These are phyloP conservation scores for Barbarea vulgaris DNA, from an alignment of 345 rosid species.

Conservation along the genomic window DNA sequence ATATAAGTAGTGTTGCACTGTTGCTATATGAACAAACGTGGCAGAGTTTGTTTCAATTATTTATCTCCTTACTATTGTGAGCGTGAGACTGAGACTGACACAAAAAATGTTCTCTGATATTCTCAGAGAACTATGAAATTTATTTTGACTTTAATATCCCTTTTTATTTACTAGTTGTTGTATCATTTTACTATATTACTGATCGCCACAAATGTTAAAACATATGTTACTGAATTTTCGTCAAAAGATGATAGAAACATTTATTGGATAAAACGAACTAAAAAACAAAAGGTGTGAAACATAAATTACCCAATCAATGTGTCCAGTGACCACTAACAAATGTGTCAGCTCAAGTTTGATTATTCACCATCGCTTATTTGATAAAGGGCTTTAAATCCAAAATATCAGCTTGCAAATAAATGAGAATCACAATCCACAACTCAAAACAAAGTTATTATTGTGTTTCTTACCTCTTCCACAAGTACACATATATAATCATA, in stretches of 20 bases:
- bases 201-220: background rate
- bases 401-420: conserved; percentile 20
- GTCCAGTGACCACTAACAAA: conserved; percentile 37
- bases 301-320: conserved; percentile 31
- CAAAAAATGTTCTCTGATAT: conserved; percentile 18
- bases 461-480: conserved; percentile 19
- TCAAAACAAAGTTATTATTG: conserved; percentile 5
- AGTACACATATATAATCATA: conserved; percentile 23
- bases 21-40: background rate
- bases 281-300: conserved; percentile 13
- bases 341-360: conserved; percentile 31
- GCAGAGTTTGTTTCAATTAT: background rate
- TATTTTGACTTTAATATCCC: conserved; percentile 14
- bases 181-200: background rate
- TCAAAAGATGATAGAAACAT: background rate
- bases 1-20: no score
- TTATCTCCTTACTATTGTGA: background rate
- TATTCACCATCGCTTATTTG: conserved; percentile 21
- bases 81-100: conserved; percentile 23
- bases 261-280: background rate
- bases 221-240: background rate
- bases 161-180: background rate
- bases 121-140: conserved; percentile 11
- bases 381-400: conserved; percentile 7
- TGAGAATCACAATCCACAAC: conserved; percentile 17